phyloP scores from a whole-genome alignment of 371 early-diverging fungal species.

The Synchytrium microbalum region DNA sequence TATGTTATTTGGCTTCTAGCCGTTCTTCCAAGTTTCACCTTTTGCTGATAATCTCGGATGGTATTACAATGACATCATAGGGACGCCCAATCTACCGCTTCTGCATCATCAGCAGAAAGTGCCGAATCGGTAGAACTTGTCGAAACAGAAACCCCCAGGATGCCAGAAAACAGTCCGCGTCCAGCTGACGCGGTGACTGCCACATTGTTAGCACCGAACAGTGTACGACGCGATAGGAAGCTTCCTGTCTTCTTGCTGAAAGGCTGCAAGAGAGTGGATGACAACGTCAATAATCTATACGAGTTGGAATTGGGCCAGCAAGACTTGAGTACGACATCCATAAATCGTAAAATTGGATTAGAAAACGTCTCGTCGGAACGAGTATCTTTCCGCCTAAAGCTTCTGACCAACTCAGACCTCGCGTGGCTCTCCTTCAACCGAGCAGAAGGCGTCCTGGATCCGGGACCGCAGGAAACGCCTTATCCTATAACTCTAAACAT shows the following conservation, averaged over 20 bases:
- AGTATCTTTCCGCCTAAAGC: constrained; percentile 49
- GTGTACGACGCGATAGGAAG: no score
- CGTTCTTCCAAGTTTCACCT: no score
- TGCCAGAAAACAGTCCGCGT: no score
- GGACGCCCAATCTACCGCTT: no score
- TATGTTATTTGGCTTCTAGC: no score
- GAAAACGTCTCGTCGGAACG: constrained; percentile 42
- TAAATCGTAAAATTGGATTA: constrained; percentile 48
- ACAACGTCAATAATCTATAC: constrained; percentile 26
- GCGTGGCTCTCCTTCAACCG: constrained; percentile 56
- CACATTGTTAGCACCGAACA: no score
- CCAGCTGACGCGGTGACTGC: no score
- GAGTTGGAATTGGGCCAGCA: constrained; percentile 69
- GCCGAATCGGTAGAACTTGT: no score
- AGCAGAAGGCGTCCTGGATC: constrained; percentile 54
- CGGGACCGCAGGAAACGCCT: constrained; percentile 13
- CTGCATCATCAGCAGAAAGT: no score
- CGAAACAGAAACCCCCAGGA: no score
- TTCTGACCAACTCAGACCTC: constrained; percentile 40
- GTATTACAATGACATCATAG: no score
- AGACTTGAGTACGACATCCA: constrained; percentile 43
- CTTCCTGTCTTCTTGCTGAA: constrained; percentile 37
- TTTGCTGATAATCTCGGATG: no score
- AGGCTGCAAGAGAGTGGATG: constrained; percentile 46
- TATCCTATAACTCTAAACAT: constrained; percentile 51